Conservation (phyloP, 176 grass and related monocot species). For the Thinopyrum elongatum region DNA sequence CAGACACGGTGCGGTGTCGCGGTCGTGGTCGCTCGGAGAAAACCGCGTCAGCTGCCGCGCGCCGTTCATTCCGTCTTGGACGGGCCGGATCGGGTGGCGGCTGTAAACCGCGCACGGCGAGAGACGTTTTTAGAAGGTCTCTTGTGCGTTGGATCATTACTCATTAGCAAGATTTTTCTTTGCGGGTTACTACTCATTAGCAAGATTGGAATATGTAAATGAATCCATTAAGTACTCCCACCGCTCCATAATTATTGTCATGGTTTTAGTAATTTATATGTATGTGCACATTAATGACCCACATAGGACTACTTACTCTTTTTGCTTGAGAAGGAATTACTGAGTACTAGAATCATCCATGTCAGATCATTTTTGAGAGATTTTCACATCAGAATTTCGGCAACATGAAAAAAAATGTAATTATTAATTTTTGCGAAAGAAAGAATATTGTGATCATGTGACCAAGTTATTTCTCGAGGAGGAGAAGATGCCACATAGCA, state of each 20-base stretch:
- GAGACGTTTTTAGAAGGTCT: slow-evolving; percentile 28
- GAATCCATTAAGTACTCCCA: too few species aligned
- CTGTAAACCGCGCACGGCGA: neutral
- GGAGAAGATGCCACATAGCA: too few species aligned
- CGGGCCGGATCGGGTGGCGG: neutral
- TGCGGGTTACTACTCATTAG: too few species aligned
- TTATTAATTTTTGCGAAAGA: too few species aligned
- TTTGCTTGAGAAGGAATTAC: neutral
- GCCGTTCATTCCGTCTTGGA: neutral
- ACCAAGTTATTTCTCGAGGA: too few species aligned
- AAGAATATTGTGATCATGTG: too few species aligned
- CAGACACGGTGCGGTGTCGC: neutral
- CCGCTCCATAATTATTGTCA: too few species aligned
- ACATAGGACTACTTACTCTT: neutral
- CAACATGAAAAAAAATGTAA: too few species aligned
- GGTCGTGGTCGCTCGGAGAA: neutral
- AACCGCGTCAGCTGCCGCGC: neutral
- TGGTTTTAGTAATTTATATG: too few species aligned
- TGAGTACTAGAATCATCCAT: neutral
- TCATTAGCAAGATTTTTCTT: neutral
- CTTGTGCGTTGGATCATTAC: neutral
- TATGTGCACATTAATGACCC: too few species aligned
- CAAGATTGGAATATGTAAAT: too few species aligned
- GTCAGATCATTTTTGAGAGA: neutral
- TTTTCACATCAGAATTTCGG: neutral